Conservation (phyloP, 2,329 filamentous ascomycete species). For the Amauroascus niger region DNA sequence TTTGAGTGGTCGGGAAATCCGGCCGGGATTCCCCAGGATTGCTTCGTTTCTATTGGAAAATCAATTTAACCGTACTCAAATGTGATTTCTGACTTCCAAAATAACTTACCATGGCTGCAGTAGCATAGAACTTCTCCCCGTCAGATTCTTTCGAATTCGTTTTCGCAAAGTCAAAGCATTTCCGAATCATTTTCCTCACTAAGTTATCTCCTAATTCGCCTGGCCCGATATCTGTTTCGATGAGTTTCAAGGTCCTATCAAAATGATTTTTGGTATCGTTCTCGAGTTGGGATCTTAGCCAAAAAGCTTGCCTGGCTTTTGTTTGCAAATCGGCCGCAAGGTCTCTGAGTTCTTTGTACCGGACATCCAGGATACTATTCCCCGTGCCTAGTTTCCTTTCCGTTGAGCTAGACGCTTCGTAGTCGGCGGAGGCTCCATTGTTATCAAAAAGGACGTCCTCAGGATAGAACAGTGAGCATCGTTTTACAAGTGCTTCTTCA, state of each 20-base stretch:
- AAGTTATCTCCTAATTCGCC: conserved; percentile 21
- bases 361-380: conserved; percentile 22
- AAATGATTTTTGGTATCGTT: conserved; percentile 21
- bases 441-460: not conserved
- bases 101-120: conserved; percentile 13
- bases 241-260: conserved; percentile 23
- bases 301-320: conserved; percentile 25
- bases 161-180: conserved; percentile 20
- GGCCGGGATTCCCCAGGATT: conserved; percentile 9
- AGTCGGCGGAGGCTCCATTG: conserved; percentile 14
- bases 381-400: conserved; percentile 17
- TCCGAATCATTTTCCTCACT: conserved; percentile 21
- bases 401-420: conserved; percentile 12
- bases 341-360: conserved; percentile 21
- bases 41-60: conserved; percentile 5
- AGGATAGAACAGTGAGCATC: conserved; percentile 30
- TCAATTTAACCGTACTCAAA: not conserved
- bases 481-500: conserved; percentile 47
- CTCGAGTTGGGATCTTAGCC: conserved; percentile 24
- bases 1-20: conserved; percentile 13
- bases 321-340: conserved; percentile 19
- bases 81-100: not conserved
- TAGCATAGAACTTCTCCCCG: conserved; percentile 25
- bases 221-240: conserved; percentile 23
- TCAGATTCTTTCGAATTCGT: conserved; percentile 19